These are phyloP conservation scores for Pseudogymnoascus sp. DNA, from an alignment of 2,329 filamentous ascomycete genomes.

Conservation along the genomic window DNA sequence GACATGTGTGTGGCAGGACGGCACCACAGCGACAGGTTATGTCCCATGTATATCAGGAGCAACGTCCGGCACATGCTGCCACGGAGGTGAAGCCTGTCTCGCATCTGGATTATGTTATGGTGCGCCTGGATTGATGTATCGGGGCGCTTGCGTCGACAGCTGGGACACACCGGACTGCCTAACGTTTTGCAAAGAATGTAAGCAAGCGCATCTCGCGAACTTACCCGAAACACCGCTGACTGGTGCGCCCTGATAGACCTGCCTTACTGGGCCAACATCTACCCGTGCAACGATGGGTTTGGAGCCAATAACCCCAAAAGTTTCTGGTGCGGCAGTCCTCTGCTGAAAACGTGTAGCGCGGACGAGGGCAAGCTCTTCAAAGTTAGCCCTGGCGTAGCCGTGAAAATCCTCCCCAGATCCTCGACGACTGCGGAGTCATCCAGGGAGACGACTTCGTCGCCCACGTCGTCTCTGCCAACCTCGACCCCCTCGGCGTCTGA, in stretches of 20 bases:
- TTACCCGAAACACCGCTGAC: constrained; percentile 15
- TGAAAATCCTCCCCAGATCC: neutral
- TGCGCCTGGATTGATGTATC: constrained; percentile 17
- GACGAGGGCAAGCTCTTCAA: neutral
- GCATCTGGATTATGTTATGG: constrained; percentile 15
- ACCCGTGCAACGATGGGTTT: constrained; percentile 17
- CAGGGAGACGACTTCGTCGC: neutral
- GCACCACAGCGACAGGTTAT: constrained; percentile 9
- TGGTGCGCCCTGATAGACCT: constrained; percentile 13
- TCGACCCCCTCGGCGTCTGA: neutral
- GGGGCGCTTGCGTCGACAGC: constrained; percentile 17
- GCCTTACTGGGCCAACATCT: constrained; percentile 13
- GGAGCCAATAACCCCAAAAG: constrained; percentile 5
- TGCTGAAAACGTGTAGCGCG: neutral
- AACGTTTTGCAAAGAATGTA: constrained; percentile 14
- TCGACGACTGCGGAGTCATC: constrained; percentile 13
- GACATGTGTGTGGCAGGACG: constrained; percentile 1
- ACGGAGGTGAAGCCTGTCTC: constrained; percentile 14
- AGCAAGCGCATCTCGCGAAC: constrained; percentile 9
- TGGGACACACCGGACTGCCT: constrained; percentile 18
- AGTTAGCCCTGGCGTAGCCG: neutral
- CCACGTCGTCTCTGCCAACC: neutral
- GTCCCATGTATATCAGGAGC: constrained; percentile 13
- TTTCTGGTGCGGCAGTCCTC: constrained; percentile 10
- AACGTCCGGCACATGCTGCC: constrained; percentile 14